phyloP scores from a whole-genome alignment of 208 protist species.

The Leptomonas pyrrhocoris region DNA sequence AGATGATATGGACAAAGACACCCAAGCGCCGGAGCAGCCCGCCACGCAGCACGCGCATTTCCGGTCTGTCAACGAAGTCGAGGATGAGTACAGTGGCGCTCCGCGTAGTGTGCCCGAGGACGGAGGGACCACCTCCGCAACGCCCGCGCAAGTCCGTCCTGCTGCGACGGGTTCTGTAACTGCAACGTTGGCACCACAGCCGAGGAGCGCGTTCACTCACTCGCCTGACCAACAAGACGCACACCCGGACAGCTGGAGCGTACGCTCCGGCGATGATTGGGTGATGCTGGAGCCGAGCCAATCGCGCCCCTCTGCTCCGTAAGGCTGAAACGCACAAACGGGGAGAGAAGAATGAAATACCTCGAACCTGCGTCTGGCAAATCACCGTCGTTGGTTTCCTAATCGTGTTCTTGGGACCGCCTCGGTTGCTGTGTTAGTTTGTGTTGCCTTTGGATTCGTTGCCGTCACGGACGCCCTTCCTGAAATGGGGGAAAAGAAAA shows the following conservation, averaged over 20 bases:
- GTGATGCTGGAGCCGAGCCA: constrained; percentile 17
- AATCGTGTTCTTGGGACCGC: too few species aligned
- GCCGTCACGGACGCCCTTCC: too few species aligned
- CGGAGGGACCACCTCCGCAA: background rate
- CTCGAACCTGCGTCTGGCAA: too few species aligned
- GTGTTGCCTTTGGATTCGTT: too few species aligned
- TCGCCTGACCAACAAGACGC: background rate
- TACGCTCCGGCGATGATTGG: constrained; percentile 4
- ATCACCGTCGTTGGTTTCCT: too few species aligned
- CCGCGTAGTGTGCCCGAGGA: background rate
- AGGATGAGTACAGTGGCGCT: background rate
- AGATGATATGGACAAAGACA: too few species aligned
- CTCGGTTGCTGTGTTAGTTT: too few species aligned
- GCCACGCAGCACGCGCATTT: background rate
- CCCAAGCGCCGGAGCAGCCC: background rate
- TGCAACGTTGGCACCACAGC: background rate
- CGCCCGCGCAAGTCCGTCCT: background rate
- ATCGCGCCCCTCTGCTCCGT: background rate
- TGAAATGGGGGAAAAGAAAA: too few species aligned
- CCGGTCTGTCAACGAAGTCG: background rate
- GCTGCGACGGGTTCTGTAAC: background rate
- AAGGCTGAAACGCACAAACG: background rate
- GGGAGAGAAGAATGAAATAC: background rate
- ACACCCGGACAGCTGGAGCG: background rate
- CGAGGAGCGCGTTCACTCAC: too few species aligned